phyloP scores from a whole-genome alignment of 192 early-diverging fungal genomes.

The Phlyctochytrium planicorne region DNA sequence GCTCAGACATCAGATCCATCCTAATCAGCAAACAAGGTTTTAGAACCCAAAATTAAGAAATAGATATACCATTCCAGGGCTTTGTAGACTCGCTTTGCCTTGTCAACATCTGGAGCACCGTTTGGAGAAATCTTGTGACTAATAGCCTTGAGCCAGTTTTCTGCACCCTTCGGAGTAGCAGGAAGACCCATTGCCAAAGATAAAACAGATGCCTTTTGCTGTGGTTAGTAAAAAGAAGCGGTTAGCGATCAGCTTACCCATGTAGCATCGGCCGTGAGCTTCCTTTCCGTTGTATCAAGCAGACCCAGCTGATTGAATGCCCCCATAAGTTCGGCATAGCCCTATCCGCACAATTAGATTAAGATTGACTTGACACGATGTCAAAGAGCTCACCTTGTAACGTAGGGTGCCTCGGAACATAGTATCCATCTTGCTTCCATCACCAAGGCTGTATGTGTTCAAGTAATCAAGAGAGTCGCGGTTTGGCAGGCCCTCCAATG shows the following conservation, averaged over 20 bases:
- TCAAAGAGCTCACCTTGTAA: conserved; percentile 54
- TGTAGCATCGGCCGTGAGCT: conserved; percentile 6
- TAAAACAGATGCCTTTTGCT: conserved; percentile 3
- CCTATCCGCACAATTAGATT: conserved; percentile 48
- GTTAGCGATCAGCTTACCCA: too few species aligned
- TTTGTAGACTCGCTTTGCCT: not conserved
- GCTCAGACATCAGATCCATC: conserved; percentile 28
- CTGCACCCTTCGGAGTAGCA: conserved; percentile 1
- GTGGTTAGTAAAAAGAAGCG: too few species aligned
- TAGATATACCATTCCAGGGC: conserved; percentile 32
- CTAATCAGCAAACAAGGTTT: conserved; percentile 6
- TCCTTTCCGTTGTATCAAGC: conserved; percentile 48
- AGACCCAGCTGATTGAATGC: conserved; percentile 77
- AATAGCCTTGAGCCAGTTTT: conserved; percentile 12
- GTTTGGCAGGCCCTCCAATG: conserved; percentile 93
- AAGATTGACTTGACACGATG: conserved; percentile 2
- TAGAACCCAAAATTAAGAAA: conserved; percentile 10
- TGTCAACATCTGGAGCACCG: too few species aligned
- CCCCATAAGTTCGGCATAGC: conserved; percentile 86
- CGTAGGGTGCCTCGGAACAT: conserved; percentile 96
- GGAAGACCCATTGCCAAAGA: not conserved
- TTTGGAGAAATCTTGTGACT: conserved; percentile 4
- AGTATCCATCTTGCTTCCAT: conserved; percentile 68
- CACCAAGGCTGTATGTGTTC: conserved; percentile 78
- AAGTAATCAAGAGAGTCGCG: conserved; percentile 89